These are phyloP conservation scores for Stephania japonica DNA, from an alignment of 164 flowering plant genomes.

Conservation along the genomic window DNA sequence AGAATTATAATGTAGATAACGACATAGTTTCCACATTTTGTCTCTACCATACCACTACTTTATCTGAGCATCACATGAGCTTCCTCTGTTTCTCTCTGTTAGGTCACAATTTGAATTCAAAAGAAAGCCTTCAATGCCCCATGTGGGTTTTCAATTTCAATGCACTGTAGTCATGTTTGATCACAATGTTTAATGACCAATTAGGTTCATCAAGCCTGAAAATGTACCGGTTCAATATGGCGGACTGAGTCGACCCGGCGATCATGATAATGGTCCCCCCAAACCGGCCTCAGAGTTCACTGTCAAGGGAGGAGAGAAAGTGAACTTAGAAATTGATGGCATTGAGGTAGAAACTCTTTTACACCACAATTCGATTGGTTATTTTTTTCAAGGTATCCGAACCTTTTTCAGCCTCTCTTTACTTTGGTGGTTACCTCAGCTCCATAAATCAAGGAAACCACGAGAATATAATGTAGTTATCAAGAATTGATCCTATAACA, in stretches of 20 bases:
- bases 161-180: background rate
- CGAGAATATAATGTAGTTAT: too few species aligned
- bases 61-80: background rate
- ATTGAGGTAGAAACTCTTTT: constrained; percentile 53
- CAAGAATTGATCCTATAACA: too few species aligned
- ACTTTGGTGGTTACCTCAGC: too few species aligned
- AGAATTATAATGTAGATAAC: background rate
- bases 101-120: background rate
- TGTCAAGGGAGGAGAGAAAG: constrained; percentile 94
- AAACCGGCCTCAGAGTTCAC: constrained; percentile 93
- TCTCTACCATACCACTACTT: background rate
- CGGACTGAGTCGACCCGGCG: constrained; percentile 68
- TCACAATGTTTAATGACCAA: background rate
- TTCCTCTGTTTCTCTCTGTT: background rate
- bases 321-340: constrained; percentile 91
- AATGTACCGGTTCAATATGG: constrained; percentile 87
- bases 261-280: constrained; percentile 56
- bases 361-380: background rate
- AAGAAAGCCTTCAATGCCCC: too few species aligned
- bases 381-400: background rate
- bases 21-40: background rate
- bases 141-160: background rate
- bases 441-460: too few species aligned
- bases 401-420: too few species aligned
- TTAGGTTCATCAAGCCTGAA: constrained; percentile 83